Evolutionary conservation across 2,329 filamentous ascomycete genomes (phyloP), one percentile per base, ranked within the genome.

Genomic region (Penicillium sp.): DNA sequence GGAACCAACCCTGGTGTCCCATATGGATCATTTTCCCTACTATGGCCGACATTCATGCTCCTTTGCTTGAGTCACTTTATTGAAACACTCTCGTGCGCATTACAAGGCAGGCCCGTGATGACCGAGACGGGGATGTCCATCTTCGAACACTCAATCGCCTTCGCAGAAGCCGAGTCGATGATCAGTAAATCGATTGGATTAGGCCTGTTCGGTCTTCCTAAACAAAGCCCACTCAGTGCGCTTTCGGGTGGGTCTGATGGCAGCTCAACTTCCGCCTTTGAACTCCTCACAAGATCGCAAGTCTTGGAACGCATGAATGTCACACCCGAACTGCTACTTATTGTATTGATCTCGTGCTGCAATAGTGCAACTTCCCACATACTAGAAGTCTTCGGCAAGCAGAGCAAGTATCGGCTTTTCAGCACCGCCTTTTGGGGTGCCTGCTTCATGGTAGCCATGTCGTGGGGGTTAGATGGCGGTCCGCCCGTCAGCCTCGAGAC

Each of bases 41-140:
- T 83, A 6, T 83, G 81, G 81, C 80, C 81, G 3, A 73, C 80
- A 3, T 83, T 82, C 59, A 62, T 80, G 51, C 69, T 75, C 4
- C 69, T 89, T 9, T 86, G 84, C 62, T 75, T 88, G 2, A 93
- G 91, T 65, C 91, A 96, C 71, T 93, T 97, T 66, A 78, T 96
- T 21, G 94, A 97, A 75, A 94, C 91, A 0, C 78, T 97, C 10
- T 89, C 89, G 4, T 96, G 91, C 73, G 91, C 93, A 10, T 83
- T 97, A 7, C 91, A 96, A 73, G 93, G 93, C 33, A 86, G 89
- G 2, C 84, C 86, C 2, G 84, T 91, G 0, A 85, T 89, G 62
- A 89, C 90, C 0, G 94, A 97, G 76, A 95, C 91, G 1, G 93
- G 92, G 19, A 96, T 97, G 90, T 96, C 93, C 0, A 84, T 97